Evolutionary conservation across 768 basidiomycete genomes (phyloP).

Genomic region (Porphyrellus cyaneotinctus): DNA sequence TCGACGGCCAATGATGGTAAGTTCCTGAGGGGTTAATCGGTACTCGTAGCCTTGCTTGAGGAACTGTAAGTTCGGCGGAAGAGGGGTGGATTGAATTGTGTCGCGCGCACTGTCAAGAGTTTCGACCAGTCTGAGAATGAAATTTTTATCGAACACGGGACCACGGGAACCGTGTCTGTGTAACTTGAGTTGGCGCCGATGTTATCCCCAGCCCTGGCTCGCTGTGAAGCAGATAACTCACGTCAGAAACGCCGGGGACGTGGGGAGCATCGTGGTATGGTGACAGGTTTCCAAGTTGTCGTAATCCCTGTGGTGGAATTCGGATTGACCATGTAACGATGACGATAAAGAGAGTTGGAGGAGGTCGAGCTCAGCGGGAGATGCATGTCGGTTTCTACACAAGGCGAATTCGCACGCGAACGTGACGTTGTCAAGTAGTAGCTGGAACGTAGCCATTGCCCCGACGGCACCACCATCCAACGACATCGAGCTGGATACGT

Average conservation of each 20-base stretch:
- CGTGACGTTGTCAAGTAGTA: too few relatives aligned
- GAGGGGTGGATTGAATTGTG: constrained; percentile 24
- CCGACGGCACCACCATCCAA: too few relatives aligned
- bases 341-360: constrained; percentile 8
- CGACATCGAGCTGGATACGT: too few relatives aligned
- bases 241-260: constrained; percentile 27
- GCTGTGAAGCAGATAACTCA: constrained; percentile 9
- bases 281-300: constrained; percentile 31
- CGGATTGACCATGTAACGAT: too few relatives aligned
- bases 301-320: not conserved
- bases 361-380: too few relatives aligned
- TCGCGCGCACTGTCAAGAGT: constrained; percentile 28
- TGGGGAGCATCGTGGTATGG: constrained; percentile 35
- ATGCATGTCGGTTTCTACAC: too few relatives aligned
- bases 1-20: constrained; percentile 36
- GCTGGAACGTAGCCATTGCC: too few relatives aligned
- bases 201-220: not conserved
- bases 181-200: constrained; percentile 26
- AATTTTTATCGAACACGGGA: constrained; percentile 31
- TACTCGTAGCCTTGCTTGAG: constrained; percentile 36
- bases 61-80: constrained; percentile 35
- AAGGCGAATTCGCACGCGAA: too few relatives aligned
- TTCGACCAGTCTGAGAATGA: constrained; percentile 31
- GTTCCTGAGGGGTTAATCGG: constrained; percentile 31
- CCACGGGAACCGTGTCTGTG: constrained; percentile 41